phyloP scores from a whole-genome alignment of 179 eudicot species.

The Corrigiola litoralis region DNA sequence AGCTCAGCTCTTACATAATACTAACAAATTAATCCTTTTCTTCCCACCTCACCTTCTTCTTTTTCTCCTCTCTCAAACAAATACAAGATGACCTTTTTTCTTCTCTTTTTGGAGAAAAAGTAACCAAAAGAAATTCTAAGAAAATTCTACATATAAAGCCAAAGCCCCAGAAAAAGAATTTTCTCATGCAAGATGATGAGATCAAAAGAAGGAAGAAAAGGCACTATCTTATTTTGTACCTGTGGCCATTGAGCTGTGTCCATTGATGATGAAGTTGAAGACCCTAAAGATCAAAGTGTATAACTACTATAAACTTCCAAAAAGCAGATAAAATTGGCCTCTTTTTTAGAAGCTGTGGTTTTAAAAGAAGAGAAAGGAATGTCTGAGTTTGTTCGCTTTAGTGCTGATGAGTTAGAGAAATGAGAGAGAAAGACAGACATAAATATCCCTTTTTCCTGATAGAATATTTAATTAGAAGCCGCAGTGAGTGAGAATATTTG shows the following conservation, averaged over 20 bases:
- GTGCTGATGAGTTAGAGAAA: neutral
- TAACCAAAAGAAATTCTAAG: too few species aligned
- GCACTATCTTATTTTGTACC: constrained; percentile 37
- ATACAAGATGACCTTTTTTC: neutral
- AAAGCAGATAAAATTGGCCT: neutral
- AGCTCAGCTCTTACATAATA: constrained; percentile 10
- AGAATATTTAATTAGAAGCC: neutral
- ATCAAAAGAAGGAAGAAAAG: neutral
- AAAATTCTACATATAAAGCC: constrained; percentile 3
- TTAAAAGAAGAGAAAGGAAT: constrained; percentile 37
- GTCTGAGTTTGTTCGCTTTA: constrained; percentile 13
- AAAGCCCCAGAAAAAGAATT: constrained; percentile 4
- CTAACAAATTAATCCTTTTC: constrained; percentile 19
- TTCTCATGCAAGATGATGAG: neutral
- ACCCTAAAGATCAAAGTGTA: neutral
- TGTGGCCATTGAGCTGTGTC: constrained; percentile 63
- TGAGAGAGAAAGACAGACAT: neutral
- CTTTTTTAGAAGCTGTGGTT: neutral
- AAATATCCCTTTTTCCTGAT: too few species aligned
- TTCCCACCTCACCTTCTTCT: neutral
- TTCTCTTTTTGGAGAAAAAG: too few species aligned
- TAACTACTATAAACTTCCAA: neutral
- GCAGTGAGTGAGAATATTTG: constrained; percentile 1
- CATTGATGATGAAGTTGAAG: constrained; percentile 33
- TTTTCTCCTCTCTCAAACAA: too few species aligned